These are phyloP conservation scores for Exophiala alcalophila DNA, from an alignment of 2,329 filamentous ascomycete species.

Conservation along the genomic window DNA sequence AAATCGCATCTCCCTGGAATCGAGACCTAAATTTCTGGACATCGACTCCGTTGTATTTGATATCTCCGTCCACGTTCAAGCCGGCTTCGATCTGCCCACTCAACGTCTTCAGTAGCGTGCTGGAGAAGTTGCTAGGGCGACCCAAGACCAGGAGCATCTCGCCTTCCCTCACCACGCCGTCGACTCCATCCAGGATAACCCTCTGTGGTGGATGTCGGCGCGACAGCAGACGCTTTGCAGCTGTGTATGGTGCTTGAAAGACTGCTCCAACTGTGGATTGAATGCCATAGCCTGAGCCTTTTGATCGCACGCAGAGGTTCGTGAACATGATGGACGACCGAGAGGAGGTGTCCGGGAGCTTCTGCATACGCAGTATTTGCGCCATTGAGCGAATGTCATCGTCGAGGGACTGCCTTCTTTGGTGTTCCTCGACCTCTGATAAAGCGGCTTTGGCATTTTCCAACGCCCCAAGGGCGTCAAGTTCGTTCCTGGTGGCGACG, in stretches of 20 bases:
- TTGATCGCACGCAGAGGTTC: background rate
- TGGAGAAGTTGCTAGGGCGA: conserved; percentile 50
- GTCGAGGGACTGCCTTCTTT: background rate
- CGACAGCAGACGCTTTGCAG: background rate
- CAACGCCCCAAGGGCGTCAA: no score
- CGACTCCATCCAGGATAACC: background rate
- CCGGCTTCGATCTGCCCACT: conserved; percentile 39
- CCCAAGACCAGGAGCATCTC: conserved; percentile 52
- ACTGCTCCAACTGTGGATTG: background rate
- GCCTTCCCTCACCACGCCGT: conserved; percentile 23
- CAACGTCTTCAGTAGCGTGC: conserved; percentile 53
- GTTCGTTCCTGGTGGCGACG: no score
- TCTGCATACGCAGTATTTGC: background rate
- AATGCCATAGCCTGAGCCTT: background rate
- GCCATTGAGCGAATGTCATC: background rate
- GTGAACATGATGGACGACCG: background rate
- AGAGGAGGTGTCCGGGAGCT: background rate
- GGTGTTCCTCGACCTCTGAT: no score
- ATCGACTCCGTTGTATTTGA: conserved; percentile 6
- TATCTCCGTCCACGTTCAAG: background rate
- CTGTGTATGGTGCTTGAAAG: background rate
- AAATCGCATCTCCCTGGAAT: conserved; percentile 1
- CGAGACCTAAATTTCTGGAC: background rate
- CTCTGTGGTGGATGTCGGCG: background rate
- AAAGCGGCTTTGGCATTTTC: no score